Evolutionary conservation across 139 green algal genomes (phyloP).

Genomic region (Chlamydomonas asymmetrica): DNA sequence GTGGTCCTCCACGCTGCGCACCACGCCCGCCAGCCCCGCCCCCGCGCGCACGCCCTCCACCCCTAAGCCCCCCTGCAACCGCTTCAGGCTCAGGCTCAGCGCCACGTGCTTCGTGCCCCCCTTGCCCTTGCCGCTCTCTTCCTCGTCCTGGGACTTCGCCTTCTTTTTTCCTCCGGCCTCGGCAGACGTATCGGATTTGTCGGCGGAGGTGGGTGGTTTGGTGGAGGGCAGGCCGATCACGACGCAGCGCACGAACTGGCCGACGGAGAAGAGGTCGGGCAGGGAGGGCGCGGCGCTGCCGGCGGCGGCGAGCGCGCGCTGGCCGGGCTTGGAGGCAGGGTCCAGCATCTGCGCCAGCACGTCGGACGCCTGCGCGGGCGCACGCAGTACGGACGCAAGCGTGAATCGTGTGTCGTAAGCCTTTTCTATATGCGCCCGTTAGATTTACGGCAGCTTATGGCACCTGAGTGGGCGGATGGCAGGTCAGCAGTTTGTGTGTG

Average conservation of each 20-base stretch:
- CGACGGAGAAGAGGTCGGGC: conserved; percentile 59
- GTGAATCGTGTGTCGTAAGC: neutral
- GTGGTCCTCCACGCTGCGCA: conserved; percentile 81
- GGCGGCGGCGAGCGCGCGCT: conserved; percentile 21
- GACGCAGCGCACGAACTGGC: conserved; percentile 76
- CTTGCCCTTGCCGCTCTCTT: neutral
- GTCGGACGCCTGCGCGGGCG: neutral
- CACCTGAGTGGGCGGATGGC: too few relatives aligned
- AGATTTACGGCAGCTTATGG: neutral
- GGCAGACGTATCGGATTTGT: too few relatives aligned
- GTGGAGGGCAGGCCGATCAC: conserved; percentile 50
- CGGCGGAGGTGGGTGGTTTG: too few relatives aligned
- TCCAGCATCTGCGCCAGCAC: neutral
- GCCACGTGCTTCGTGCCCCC: conserved; percentile 58
- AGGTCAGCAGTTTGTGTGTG: neutral
- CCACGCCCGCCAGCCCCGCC: neutral
- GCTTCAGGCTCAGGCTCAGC: conserved; percentile 43
- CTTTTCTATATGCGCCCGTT: neutral
- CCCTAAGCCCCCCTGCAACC: conserved; percentile 26
- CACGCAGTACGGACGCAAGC: neutral
- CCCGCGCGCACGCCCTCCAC: neutral
- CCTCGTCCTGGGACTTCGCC: neutral
- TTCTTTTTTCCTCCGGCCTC: neutral
- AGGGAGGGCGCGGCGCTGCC: conserved; percentile 8
- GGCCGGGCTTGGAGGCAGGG: conserved; percentile 20